phyloP scores from a whole-genome alignment of 768 basidiomycete genomes.

The Kwoniella bestiolae region DNA sequence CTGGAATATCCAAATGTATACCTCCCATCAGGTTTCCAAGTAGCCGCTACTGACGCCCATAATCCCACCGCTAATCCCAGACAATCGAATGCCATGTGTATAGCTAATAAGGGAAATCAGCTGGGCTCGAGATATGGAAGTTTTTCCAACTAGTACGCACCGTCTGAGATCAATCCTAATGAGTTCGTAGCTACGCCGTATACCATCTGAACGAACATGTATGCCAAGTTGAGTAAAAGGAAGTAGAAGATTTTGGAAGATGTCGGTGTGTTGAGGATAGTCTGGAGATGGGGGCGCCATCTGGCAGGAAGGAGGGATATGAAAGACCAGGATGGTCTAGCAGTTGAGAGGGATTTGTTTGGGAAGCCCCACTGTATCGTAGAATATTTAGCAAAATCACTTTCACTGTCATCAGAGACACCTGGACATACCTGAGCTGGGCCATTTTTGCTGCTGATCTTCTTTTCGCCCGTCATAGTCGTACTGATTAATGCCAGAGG shows the following conservation, averaged over 20 bases:
- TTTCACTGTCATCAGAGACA: no score
- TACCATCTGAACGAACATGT: constrained; percentile 93
- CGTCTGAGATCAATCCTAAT: constrained; percentile 93
- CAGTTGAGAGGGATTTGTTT: constrained; percentile 13
- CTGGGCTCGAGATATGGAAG: background rate
- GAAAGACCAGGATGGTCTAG: constrained; percentile 32
- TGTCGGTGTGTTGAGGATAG: constrained; percentile 86
- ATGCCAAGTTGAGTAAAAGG: constrained; percentile 87
- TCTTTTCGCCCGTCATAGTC: background rate
- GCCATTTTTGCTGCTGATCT: background rate
- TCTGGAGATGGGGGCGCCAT: constrained; percentile 71
- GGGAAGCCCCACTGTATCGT: constrained; percentile 9
- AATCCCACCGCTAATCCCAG: constrained; percentile 95
- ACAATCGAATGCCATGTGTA: constrained; percentile 99
- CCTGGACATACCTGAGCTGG: background rate
- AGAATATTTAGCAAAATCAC: no score
- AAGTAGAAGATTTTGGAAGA: constrained; percentile 97
- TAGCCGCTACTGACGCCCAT: constrained; percentile 95
- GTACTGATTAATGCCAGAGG: constrained; percentile 32
- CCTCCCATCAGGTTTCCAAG: constrained; percentile 90
- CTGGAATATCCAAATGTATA: constrained; percentile 98
- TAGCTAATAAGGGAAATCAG: constrained; percentile 66
- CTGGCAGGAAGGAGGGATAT: constrained; percentile 46
- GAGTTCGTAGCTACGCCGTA: constrained; percentile 95
- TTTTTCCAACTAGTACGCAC: constrained; percentile 65